Conservation (phyloP, 1,284 basidiomycete genomes). For the Ceraceosorus bombacis region DNA sequence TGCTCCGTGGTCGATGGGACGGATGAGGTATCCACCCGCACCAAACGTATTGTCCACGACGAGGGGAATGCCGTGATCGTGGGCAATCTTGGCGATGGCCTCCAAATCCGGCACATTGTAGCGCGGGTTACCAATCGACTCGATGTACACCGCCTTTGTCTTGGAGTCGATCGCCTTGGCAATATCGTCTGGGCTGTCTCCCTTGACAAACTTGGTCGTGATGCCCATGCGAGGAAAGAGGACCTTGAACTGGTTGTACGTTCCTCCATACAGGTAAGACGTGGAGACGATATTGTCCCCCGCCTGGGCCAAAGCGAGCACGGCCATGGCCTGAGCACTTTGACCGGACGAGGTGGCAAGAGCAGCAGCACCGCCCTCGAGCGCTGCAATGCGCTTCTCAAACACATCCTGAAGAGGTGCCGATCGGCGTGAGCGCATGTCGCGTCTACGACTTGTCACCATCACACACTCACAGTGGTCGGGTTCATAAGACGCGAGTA, state of each 20-base stretch:
- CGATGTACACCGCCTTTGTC: conserved; percentile 59
- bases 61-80: conserved; percentile 66
- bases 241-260: conserved; percentile 80
- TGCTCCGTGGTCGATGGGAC: conserved; percentile 70
- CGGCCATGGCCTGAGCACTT: conserved; percentile 71
- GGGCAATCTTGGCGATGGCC: conserved; percentile 68
- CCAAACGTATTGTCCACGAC: conserved; percentile 88
- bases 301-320: conserved; percentile 56
- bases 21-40: conserved; percentile 67
- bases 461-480: conserved; percentile 49
- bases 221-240: conserved; percentile 70
- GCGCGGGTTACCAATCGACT: conserved; percentile 75
- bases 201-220: conserved; percentile 66
- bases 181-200: conserved; percentile 60
- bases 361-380: conserved; percentile 73
- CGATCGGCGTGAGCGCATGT: conserved; percentile 58
- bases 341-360: conserved; percentile 72
- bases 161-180: conserved; percentile 54
- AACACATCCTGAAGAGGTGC: conserved; percentile 69
- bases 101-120: conserved; percentile 59
- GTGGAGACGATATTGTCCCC: conserved; percentile 76
- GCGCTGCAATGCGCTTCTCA: conserved; percentile 71
- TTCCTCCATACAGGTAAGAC: conserved; percentile 51
- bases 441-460: conserved; percentile 1
- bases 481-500: conserved; percentile 66